Evolutionary conservation across 257 asterid genomes (phyloP).

Genomic region (Fraxinus americana): DNA sequence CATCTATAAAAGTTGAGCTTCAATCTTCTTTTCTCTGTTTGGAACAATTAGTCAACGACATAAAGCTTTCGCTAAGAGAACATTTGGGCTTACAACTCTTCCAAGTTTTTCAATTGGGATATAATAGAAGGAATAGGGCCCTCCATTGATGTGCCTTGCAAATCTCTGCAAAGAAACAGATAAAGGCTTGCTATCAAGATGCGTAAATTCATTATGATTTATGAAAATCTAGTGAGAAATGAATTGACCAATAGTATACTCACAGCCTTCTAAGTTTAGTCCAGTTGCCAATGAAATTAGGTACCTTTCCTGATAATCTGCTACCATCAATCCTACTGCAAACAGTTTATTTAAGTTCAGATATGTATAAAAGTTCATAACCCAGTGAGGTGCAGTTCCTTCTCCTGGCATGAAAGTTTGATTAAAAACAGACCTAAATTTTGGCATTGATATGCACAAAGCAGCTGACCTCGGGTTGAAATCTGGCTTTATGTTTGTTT

Average conservation of each 20-base stretch:
- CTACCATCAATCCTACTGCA: slow-evolving; percentile 93
- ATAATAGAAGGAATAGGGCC: slow-evolving; percentile 72
- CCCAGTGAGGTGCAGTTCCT: slow-evolving; percentile 1
- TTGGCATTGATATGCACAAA: slow-evolving; percentile 8
- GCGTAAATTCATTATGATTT: background rate
- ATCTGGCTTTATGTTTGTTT: background rate
- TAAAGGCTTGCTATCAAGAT: slow-evolving; percentile 1
- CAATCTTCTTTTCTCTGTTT: slow-evolving; percentile 12
- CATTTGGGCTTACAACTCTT: slow-evolving; percentile 46
- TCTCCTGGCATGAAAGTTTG: background rate
- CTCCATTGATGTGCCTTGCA: slow-evolving; percentile 79
- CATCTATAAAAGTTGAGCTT: slow-evolving; percentile 2
- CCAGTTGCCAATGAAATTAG: slow-evolving; percentile 83
- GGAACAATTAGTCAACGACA: background rate
- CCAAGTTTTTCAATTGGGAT: slow-evolving; percentile 53
- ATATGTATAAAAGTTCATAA: background rate
- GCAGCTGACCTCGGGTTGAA: background rate
- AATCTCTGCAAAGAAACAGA: slow-evolving; percentile 52
- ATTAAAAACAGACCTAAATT: background rate
- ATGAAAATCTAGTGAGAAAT: slow-evolving; percentile 7
- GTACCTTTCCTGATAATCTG: slow-evolving; percentile 66
- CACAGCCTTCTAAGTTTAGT: slow-evolving; percentile 55
- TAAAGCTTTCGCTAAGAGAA: slow-evolving; percentile 7
- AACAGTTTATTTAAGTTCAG: slow-evolving; percentile 22
- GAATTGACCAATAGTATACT: slow-evolving; percentile 31